Evolutionary conservation across 2,329 filamentous ascomycete genomes (phyloP).

Genomic region (Phoma sp.): DNA sequence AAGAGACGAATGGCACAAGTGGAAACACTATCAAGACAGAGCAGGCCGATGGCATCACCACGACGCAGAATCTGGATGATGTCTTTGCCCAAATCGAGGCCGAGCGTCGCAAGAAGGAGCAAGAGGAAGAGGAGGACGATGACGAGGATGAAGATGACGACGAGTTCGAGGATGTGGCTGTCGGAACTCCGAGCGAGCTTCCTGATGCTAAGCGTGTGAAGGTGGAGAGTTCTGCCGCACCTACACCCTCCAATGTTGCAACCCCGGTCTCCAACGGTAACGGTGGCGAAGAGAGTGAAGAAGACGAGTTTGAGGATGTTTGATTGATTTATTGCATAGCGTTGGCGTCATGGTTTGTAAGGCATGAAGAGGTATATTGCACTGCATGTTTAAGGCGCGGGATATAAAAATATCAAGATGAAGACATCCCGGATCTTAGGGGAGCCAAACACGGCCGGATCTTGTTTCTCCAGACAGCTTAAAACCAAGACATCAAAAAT

Average conservation of each 20-base stretch:
- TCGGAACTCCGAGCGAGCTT: conserved; percentile 35
- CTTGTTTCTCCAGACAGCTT: not conserved
- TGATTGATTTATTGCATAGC: conserved; percentile 40
- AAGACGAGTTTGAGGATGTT: conserved; percentile 58
- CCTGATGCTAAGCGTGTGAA: conserved; percentile 67
- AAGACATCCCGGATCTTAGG: not conserved
- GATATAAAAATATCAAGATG: conserved; percentile 6
- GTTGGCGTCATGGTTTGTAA: conserved; percentile 31
- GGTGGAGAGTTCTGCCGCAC: conserved; percentile 58
- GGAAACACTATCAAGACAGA: conserved; percentile 49
- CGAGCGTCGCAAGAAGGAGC: conserved; percentile 58
- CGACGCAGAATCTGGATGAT: conserved; percentile 67
- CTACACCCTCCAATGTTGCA: conserved; percentile 39
- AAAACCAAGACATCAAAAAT: not conserved
- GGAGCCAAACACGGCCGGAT: not conserved
- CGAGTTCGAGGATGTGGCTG: conserved; percentile 48
- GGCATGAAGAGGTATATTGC: not conserved
- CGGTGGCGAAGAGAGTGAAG: conserved; percentile 56
- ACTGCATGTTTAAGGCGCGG: conserved; percentile 14
- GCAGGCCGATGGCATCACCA: conserved; percentile 59
- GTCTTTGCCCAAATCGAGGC: conserved; percentile 72
- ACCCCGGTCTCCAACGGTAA: conserved; percentile 51
- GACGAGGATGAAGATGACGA: conserved; percentile 58
- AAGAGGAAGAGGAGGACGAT: conserved; percentile 49
- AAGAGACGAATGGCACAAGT: conserved; percentile 49